Evolutionary conservation across 352 stramenopile genomes (phyloP).

Genomic region (Stramenopiles sp.): DNA sequence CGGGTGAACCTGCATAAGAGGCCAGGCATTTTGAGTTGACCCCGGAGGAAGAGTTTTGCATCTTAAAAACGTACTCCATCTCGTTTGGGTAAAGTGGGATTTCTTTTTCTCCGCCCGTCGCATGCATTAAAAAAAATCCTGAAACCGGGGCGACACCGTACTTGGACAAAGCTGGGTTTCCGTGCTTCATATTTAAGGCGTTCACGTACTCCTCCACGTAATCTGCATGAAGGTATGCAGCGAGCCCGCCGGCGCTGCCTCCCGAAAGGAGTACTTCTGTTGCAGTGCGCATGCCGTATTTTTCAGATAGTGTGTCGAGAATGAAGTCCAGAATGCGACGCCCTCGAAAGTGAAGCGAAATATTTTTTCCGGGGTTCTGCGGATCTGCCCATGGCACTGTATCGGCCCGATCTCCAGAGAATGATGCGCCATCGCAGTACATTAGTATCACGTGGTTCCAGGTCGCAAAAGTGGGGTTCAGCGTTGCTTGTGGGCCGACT

Average conservation of each 20-base stretch:
- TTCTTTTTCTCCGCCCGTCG: background rate
- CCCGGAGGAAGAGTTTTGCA: background rate
- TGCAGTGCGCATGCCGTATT: background rate
- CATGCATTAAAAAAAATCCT: constrained; percentile 12
- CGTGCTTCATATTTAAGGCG: too few species aligned
- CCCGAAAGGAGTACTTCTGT: background rate
- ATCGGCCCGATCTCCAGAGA: background rate
- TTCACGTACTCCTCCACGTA: constrained; percentile 9
- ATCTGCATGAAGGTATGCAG: constrained; percentile 2
- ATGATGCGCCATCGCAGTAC: constrained; percentile 1
- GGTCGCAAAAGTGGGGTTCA: background rate
- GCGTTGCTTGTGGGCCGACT: background rate
- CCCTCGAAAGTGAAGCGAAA: background rate
- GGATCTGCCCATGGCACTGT: too few species aligned
- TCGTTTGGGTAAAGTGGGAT: constrained; percentile 3
- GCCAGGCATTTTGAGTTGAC: constrained; percentile 3
- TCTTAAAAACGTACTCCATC: constrained; percentile 5
- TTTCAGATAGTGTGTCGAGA: constrained; percentile 8
- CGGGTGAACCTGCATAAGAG: constrained; percentile 3
- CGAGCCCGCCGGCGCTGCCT: background rate
- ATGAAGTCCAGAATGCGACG: constrained; percentile 2
- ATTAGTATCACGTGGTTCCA: background rate
- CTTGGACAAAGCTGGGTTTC: background rate
- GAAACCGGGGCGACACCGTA: background rate
- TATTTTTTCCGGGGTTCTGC: background rate